These are phyloP conservation scores for Lotmaria passim DNA, from an alignment of 208 protist genomes.

Conservation along the genomic window DNA sequence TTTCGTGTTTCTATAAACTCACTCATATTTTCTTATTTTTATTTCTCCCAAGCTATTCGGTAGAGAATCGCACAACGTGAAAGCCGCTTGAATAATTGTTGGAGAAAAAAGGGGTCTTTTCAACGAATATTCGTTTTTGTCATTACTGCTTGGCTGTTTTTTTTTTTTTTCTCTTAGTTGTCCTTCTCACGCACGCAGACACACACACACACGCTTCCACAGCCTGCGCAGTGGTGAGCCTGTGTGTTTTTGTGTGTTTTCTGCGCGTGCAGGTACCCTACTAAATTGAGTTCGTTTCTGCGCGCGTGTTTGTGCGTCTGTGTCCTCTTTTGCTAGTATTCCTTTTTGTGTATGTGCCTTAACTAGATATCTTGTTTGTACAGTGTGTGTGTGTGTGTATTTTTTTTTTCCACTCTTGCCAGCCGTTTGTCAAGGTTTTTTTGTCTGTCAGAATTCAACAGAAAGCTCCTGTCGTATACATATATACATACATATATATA, in stretches of 20 bases:
- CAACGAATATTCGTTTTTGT: conserved; percentile 9
- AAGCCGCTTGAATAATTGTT: conserved; percentile 5
- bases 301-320: not conserved
- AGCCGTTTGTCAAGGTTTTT: not conserved
- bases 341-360: conserved; percentile 3
- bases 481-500: not conserved
- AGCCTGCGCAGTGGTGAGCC: conserved; percentile 4
- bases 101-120: not conserved
- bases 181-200: too few relatives aligned
- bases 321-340: not conserved
- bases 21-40: not conserved
- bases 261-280: not conserved
- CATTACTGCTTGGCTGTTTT: not conserved
- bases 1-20: conserved; percentile 13
- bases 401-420: conserved; percentile 2
- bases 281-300: not conserved
- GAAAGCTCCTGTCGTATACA: not conserved
- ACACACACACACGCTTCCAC: conserved; percentile 10
- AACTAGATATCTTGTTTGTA: not conserved
- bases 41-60: not conserved
- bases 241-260: not conserved
- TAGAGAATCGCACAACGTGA: conserved; percentile 5
- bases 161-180: not conserved
- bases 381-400: too few relatives aligned
- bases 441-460: not conserved